phyloP scores from a whole-genome alignment of 257 asterid species.

The Nicotiana benthamiana region DNA sequence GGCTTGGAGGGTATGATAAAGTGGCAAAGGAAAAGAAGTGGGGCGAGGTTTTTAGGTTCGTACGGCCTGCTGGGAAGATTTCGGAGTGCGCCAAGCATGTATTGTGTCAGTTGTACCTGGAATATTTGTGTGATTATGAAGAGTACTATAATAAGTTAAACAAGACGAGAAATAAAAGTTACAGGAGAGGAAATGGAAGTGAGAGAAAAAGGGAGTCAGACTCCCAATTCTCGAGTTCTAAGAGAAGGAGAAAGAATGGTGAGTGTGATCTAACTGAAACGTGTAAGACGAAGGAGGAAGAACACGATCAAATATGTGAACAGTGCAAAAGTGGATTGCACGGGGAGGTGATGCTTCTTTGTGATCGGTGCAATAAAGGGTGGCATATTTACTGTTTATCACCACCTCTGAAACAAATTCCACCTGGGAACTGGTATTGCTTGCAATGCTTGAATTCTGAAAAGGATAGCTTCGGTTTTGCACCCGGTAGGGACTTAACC shows the following conservation, averaged over 20 bases:
- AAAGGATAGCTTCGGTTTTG: slow-evolving; percentile 85
- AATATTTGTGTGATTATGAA: slow-evolving; percentile 87
- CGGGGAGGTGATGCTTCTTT: slow-evolving; percentile 92
- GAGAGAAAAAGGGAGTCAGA: slow-evolving; percentile 34
- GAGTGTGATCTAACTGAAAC: slow-evolving; percentile 54
- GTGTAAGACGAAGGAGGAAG: slow-evolving; percentile 36
- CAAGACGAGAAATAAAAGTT: slow-evolving; percentile 34
- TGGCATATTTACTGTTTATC: slow-evolving; percentile 95
- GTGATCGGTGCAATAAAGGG: slow-evolving; percentile 94
- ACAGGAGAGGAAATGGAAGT: slow-evolving; percentile 34
- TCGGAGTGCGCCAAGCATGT: slow-evolving; percentile 85
- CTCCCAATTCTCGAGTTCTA: slow-evolving; percentile 41
- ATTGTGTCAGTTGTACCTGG: slow-evolving; percentile 57
- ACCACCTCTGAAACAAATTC: slow-evolving; percentile 71
- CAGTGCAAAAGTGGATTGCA: slow-evolving; percentile 92
- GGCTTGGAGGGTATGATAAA: slow-evolving; percentile 79
- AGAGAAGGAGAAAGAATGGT: slow-evolving; percentile 71
- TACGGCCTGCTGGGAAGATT: slow-evolving; percentile 56
- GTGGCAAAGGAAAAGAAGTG: slow-evolving; percentile 72
- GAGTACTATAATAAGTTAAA: slow-evolving; percentile 54
- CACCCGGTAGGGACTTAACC: slow-evolving; percentile 70
- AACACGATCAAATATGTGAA: slow-evolving; percentile 75
- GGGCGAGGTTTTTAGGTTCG: slow-evolving; percentile 80
- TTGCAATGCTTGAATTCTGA: slow-evolving; percentile 86
- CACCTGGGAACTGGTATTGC: slow-evolving; percentile 96